Evolutionary conservation across 2,329 filamentous ascomycete species (phyloP), one percentile per base, ranked within the genome.

Genomic region (Colletotrichum acutatum): DNA sequence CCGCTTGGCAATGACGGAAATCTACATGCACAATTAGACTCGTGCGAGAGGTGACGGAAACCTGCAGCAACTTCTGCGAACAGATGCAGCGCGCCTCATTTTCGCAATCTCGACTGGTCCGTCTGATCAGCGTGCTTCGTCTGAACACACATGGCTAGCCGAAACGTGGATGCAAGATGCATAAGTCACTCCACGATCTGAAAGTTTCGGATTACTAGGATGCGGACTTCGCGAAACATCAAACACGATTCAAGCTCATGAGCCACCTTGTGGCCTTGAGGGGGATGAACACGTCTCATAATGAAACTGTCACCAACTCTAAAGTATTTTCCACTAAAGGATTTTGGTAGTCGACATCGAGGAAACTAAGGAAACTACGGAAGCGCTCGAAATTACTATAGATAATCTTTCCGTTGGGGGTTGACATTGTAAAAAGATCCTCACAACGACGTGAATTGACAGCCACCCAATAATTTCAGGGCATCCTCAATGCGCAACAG

Each of bases 141-240:
- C 71, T 56, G 60, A 66, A 62, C 12, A 19, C 12, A 8, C n/a
- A 5, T 22, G 1, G 9, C 6, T 16, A 57, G 22, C 24, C 19
- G 37, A 70, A 73, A 73, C 70, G 52, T 28, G 46, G 52, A 30
- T 60, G 58, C 49, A 60, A 53, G 71, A 26, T 66, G 71, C 71
- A 66, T 66, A 49, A 71, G 26, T n/a, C 49, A 37, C 24, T 32
- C 34, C 53, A 7, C 19, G 30, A 28, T 30, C 34, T 6, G 11
- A 62, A 65, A 58, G 66, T 73, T 73, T 71, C 70, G 67, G 34
- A 19, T 42, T 5, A 19, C 49, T 19, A 54, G 32, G 56, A 62
- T 67, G 26, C 26, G 61, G 58, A 61, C 24, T 19, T 57, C 19
- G 19, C 32, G 46, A 70, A 56, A 65, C 52, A 30, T n/a, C 52